A percentile compares a stretch with the other conserved stretches of the same genome.
Conservation (phyloP, 2,329 filamentous ascomycete species). For the Blastomyces parvus region DNA sequence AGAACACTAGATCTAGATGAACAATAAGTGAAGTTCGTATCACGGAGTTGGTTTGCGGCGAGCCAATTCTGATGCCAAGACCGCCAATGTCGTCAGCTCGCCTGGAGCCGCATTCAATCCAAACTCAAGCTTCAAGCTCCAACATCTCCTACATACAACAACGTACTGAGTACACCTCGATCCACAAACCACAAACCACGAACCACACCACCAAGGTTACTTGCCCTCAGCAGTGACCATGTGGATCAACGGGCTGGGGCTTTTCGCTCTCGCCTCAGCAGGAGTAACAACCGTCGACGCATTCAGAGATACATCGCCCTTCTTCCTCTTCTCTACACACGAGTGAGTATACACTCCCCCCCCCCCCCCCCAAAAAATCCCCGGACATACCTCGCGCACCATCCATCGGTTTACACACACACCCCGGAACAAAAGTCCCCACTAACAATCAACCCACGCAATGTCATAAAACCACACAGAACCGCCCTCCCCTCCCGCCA, state of each 20-base stretch:
- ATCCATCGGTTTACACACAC: not conserved
- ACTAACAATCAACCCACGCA: not conserved
- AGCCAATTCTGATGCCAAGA: not conserved
- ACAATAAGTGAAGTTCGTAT: no score
- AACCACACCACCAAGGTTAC: not conserved
- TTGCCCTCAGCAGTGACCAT: constrained; percentile 25
- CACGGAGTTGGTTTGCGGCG: no score
- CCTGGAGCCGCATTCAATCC: not conserved
- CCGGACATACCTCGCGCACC: not conserved
- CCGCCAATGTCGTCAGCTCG: not conserved
- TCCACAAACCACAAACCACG: not conserved
- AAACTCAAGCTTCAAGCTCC: not conserved
- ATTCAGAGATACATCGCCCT: constrained; percentile 79
- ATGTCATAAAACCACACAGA: not conserved
- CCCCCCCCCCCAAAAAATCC: not conserved
- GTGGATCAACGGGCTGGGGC: constrained; percentile 35
- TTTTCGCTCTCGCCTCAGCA: constrained; percentile 39
- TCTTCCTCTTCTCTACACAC: constrained; percentile 76
- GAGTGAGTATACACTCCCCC: constrained; percentile 48
- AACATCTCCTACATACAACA: not conserved
- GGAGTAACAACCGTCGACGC: constrained; percentile 52
- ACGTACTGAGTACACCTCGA: not conserved
- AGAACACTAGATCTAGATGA: no score
- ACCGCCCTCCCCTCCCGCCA: constrained; percentile 25
- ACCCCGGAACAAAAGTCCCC: not conserved